Conservation (phyloP, 768 basidiomycete species). For the Amanita pseudoporphyria region DNA sequence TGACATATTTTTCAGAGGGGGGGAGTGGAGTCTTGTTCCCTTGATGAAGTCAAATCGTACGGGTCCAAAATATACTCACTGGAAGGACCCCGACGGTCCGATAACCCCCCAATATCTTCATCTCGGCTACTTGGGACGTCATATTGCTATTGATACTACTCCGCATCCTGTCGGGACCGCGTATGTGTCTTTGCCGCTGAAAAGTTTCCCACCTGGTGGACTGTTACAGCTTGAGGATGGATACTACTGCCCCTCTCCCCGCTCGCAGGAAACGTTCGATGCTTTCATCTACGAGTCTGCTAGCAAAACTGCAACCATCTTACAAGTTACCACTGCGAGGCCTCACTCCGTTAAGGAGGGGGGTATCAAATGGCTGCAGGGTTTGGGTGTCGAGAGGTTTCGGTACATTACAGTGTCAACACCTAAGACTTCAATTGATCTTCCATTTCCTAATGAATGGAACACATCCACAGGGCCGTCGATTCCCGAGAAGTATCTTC, state of each 20-base stretch:
- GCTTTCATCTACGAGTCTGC: conserved; percentile 12
- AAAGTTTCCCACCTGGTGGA: conserved; percentile 7
- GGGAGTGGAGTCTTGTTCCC: conserved; percentile 10
- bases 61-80: conserved; percentile 10
- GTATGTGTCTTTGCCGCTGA: conserved; percentile 8
- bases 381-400: conserved; percentile 7
- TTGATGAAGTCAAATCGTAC: conserved; percentile 8
- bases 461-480: conserved; percentile 6
- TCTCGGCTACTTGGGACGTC: conserved; percentile 5
- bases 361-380: conserved; percentile 7
- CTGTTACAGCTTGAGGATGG: conserved; percentile 9
- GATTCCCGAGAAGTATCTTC: conserved; percentile 9
- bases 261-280: conserved; percentile 10
- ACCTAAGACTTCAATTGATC: conserved; percentile 8
- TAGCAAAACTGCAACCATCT: conserved; percentile 8
- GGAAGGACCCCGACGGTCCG: conserved; percentile 1
- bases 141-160: conserved; percentile 9
- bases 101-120: conserved; percentile 4
- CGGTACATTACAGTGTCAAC: conserved; percentile 6
- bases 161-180: conserved; percentile 4
- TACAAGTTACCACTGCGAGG: conserved; percentile 9
- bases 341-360: conserved; percentile 6
- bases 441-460: conserved; percentile 10
- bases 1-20: conserved; percentile 11
- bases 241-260: conserved; percentile 9